Conservation (phyloP, 1,284 basidiomycete genomes). For the Ganoderma resinaceum region DNA sequence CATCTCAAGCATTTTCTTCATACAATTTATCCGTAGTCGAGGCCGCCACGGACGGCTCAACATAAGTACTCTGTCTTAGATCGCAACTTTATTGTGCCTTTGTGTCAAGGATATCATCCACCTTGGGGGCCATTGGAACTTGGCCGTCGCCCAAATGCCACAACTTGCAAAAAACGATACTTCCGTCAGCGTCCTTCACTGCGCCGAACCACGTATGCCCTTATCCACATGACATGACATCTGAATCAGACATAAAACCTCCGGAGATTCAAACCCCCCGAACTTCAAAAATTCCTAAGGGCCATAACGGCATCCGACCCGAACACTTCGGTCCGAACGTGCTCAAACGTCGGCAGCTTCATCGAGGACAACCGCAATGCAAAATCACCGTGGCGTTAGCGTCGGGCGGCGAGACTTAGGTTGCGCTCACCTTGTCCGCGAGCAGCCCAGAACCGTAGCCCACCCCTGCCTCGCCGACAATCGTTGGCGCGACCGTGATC, state of each 20-base stretch:
- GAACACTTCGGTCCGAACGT: slow-evolving; percentile 39
- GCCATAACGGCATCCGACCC: slow-evolving; percentile 40
- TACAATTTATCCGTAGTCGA: neutral
- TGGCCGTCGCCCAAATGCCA: neutral
- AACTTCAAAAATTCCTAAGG: slow-evolving; percentile 25
- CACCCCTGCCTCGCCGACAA: slow-evolving; percentile 80
- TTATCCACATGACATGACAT: neutral
- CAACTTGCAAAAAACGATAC: no score
- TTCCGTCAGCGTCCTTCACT: slow-evolving; percentile 11
- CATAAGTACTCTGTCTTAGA: neutral
- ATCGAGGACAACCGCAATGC: neutral
- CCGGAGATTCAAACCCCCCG: slow-evolving; percentile 4
- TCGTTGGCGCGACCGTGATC: slow-evolving; percentile 82
- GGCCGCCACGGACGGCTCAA: neutral
- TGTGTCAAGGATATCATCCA: neutral
- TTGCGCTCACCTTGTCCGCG: slow-evolving; percentile 29
- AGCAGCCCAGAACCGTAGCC: slow-evolving; percentile 51
- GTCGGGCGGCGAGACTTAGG: neutral
- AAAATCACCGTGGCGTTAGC: neutral
- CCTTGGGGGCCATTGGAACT: no score
- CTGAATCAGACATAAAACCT: neutral
- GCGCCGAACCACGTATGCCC: slow-evolving; percentile 16
- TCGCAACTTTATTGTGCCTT: no score
- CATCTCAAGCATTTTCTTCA: neutral
- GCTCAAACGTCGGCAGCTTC: slow-evolving; percentile 38